Percentiles rank a stretch among this genome's conserved stretches.
phyloP scores from a whole-genome alignment of 371 early-diverging fungal species.

The Chytridiales sp. region DNA sequence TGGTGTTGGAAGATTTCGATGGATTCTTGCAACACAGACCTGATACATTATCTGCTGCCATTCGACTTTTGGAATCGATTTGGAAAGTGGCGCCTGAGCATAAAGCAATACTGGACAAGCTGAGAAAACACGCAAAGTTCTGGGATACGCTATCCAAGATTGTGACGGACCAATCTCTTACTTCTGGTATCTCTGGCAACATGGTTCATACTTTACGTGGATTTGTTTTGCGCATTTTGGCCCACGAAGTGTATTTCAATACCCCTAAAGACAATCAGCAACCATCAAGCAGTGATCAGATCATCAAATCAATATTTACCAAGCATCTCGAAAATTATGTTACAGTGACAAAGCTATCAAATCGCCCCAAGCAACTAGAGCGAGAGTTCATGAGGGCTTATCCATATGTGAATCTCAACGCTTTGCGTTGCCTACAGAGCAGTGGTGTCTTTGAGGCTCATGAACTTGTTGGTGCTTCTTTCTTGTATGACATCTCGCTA shows the following conservation, averaged over 20 bases:
- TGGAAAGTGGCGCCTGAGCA: slow-evolving; percentile 38
- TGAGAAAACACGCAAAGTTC: slow-evolving; percentile 21
- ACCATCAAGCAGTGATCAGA: background rate
- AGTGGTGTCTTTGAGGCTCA: background rate
- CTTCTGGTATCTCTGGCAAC: background rate
- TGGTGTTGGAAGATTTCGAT: slow-evolving; percentile 17
- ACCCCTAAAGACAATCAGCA: background rate
- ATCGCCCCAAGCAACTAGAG: too few species aligned
- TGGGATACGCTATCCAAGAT: slow-evolving; percentile 30
- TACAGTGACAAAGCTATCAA: too few species aligned
- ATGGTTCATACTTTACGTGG: slow-evolving; percentile 1
- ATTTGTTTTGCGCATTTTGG: slow-evolving; percentile 28
- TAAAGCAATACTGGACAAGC: slow-evolving; percentile 17
- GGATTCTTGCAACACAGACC: slow-evolving; percentile 8
- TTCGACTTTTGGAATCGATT: slow-evolving; percentile 31
- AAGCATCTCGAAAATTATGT: background rate
- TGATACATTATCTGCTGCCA: slow-evolving; percentile 24
- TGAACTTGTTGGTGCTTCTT: background rate
- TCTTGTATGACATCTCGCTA: background rate
- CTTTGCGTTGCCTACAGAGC: background rate
- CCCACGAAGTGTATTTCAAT: slow-evolving; percentile 30
- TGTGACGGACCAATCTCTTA: slow-evolving; percentile 3
- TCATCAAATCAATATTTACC: background rate
- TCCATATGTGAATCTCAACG: background rate
- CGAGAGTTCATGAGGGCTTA: too few species aligned